Percentiles rank a stretch among this genome's conserved stretches.
These are phyloP conservation scores for Alternaria solani DNA, from an alignment of 2,329 filamentous ascomycete genomes.

Conservation along the genomic window DNA sequence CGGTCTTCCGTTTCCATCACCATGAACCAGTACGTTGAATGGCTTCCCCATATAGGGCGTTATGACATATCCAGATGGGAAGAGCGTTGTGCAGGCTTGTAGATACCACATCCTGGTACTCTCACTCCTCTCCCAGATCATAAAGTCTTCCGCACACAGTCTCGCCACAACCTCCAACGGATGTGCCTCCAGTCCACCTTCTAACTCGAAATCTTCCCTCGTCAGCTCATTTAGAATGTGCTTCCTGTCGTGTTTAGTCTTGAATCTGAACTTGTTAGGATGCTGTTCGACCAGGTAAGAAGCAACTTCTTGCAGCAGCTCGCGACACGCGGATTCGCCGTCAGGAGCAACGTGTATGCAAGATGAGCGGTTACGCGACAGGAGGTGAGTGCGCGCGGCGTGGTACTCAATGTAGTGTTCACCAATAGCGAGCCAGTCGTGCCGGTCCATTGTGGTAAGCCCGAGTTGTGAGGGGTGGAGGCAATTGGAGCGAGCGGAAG, in stretches of 20 bases:
- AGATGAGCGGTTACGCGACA: conserved; percentile 50
- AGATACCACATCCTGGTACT: conserved; percentile 59
- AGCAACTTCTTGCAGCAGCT: conserved; percentile 57
- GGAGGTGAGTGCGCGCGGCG: conserved; percentile 52
- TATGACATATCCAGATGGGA: conserved; percentile 62
- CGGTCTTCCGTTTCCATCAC: conserved; percentile 46
- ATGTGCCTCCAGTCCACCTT: conserved; percentile 44
- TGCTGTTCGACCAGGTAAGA: conserved; percentile 56
- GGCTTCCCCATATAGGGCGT: conserved; percentile 59
- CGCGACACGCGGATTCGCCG: conserved; percentile 56
- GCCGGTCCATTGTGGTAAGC: conserved; percentile 55
- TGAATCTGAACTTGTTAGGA: conserved; percentile 53
- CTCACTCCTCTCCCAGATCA: conserved; percentile 56
- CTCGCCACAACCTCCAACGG: conserved; percentile 61
- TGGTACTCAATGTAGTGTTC: conserved; percentile 57
- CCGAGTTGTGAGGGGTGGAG: conserved; percentile 44
- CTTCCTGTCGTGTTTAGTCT: conserved; percentile 15
- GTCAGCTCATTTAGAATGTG: conserved; percentile 55
- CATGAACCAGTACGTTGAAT: conserved; percentile 56
- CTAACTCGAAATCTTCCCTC: conserved; percentile 50
- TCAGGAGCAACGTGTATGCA: conserved; percentile 58
- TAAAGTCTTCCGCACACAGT: conserved; percentile 62
- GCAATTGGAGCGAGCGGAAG: background rate
- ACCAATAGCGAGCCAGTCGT: conserved; percentile 61
- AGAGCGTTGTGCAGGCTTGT: conserved; percentile 61